Percentiles rank a stretch among this genome's conserved stretches.
These are phyloP conservation scores for Yamadazyma membranifaciens DNA, from an alignment of 1,139 yeast species.

Conservation along the genomic window DNA sequence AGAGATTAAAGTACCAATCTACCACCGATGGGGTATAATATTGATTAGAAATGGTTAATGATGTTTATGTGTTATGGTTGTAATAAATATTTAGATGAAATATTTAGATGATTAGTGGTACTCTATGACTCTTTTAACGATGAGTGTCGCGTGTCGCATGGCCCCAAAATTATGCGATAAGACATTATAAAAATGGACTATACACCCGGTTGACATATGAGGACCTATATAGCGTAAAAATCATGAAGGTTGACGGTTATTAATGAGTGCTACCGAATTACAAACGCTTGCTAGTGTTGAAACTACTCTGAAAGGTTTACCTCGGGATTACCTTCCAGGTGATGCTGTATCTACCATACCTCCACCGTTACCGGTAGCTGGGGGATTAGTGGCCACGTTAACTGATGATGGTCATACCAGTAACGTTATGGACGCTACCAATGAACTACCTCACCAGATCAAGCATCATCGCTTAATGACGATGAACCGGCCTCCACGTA, in stretches of 20 bases:
- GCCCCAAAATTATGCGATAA: too few relatives aligned
- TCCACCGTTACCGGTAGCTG: not conserved
- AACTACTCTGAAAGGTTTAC: not conserved
- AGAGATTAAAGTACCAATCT: conserved; percentile 12
- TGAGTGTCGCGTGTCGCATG: too few relatives aligned
- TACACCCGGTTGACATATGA: too few relatives aligned
- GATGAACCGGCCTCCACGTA: conserved; percentile 39
- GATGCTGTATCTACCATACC: not conserved
- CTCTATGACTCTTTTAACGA: too few relatives aligned
- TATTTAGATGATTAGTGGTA: too few relatives aligned
- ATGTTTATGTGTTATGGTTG: not conserved
- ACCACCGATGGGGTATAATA: conserved; percentile 1
- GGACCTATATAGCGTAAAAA: too few relatives aligned
- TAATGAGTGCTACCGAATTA: not conserved
- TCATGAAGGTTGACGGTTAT: too few relatives aligned
- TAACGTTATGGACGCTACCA: not conserved
- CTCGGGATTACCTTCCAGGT: not conserved
- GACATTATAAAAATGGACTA: too few relatives aligned
- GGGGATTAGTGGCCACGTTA: not conserved
- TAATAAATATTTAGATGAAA: too few relatives aligned
- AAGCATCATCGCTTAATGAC: conserved; percentile 16
- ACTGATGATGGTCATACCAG: not conserved
- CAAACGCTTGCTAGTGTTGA: not conserved
- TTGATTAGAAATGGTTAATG: too few relatives aligned
- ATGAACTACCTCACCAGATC: not conserved